Evolutionary conservation across 139 green algal genomes (phyloP), one percentile per base, ranked within the genome.

Genomic region (Choricystis sp.): DNA sequence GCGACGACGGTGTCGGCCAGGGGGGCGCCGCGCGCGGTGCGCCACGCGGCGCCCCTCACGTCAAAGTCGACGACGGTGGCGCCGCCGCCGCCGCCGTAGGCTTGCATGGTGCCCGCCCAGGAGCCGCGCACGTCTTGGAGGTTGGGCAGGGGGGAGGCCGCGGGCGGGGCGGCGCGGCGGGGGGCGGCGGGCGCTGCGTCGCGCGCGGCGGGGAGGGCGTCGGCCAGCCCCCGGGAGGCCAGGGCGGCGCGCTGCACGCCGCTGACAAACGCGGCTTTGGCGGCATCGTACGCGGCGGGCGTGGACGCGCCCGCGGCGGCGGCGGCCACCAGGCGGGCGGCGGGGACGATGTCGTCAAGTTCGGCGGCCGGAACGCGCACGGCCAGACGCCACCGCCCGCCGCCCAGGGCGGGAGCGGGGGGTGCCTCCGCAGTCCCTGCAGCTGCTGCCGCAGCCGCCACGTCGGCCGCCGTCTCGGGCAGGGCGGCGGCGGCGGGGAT

Each of bases 301-400:
- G n/a, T n/a, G 0, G 74, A 67, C 4, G 67, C 30, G 23, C 71
- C 62, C 19, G 55, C 63, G 28, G 74, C 74, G 9, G 73, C 81
- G 29, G 63, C 68, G 49, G 72, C 69, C 67, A 94, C 70, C 67
- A 96, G 73, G 40, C 88, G 85, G 19, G 79, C 82, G 4, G 79
- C 87, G 14, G 89, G 89, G 28, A 94, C 71, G 60, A 96, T 81
- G 66, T 96, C 89, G 66, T 92, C 79, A 28, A 96, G 68, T 57
- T 88, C 73, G 25, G 88, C 88, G 1, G 20, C n/a, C 16, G 86
- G 86, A 16, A 94, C 85, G 28, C 61, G 71, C 21, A 91, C 74
- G 59, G 77, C 72, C 48, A 66, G 2, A 25, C 31, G 31, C 61
- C 65, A 63, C 22, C n/a, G 56, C 31, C 71, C 76, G 56, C 26